Percentiles rank a stretch among this genome's conserved stretches.
Conservation (phyloP, 805 yeast genomes). For the Starmerella floris region DNA sequence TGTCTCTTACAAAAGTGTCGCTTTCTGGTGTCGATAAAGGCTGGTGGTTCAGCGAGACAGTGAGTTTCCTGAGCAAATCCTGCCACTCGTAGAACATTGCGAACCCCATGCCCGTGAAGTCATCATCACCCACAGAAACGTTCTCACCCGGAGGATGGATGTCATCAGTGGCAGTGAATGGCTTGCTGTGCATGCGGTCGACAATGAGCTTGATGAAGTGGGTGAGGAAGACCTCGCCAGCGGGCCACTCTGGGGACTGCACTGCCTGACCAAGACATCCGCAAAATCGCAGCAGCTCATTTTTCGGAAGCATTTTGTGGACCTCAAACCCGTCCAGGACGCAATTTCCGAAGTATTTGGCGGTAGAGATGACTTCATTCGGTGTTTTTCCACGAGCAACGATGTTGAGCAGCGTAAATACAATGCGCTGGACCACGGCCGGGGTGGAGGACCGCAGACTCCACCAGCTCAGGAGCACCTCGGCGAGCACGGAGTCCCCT, state of each 20-base stretch:
- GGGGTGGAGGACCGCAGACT: background rate
- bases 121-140: background rate
- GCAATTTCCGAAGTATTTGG: background rate
- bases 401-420: background rate
- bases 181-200: background rate
- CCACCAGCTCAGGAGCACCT: background rate
- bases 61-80: background rate
- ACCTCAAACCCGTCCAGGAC: background rate
- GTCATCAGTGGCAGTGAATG: background rate
- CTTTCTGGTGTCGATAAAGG: background rate
- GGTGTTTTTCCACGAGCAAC: background rate
- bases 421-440: background rate
- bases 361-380: background rate
- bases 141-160: background rate
- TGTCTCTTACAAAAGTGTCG: background rate
- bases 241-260: slow-evolving; percentile 1
- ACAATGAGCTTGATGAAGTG: background rate
- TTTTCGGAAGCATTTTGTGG: background rate
- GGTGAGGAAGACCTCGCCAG: background rate
- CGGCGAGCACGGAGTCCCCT: background rate
- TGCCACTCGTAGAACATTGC: slow-evolving; percentile 1
- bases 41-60: background rate
- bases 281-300: background rate
- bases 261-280: background rate
- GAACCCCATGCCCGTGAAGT: background rate